Evolutionary conservation across 345 rosid species (phyloP).

Genomic region (Syzygium aromaticum): DNA sequence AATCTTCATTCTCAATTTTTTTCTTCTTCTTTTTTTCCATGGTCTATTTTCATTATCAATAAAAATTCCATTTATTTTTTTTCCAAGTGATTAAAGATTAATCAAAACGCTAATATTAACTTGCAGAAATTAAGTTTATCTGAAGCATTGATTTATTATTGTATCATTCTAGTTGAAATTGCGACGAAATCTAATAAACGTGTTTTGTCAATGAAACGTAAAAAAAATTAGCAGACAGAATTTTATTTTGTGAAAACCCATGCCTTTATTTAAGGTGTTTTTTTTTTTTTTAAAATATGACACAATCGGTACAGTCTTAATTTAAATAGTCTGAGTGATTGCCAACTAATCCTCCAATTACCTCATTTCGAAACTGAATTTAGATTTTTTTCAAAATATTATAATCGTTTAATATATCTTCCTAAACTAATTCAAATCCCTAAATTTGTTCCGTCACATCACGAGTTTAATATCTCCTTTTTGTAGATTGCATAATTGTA

Average conservation of each 20-base stretch:
- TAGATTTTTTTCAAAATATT: background rate
- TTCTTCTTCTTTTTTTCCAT: background rate
- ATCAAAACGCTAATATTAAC: background rate
- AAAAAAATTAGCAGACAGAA: background rate
- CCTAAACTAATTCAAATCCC: no score
- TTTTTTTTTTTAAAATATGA: background rate
- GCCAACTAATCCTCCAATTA: background rate
- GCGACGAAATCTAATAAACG: background rate
- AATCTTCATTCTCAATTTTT: no score
- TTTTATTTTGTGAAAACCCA: background rate
- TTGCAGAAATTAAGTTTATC: background rate
- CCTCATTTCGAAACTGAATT: background rate
- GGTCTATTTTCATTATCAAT: no score
- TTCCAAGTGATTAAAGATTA: no score
- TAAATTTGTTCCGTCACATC: background rate
- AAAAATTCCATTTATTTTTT: no score
- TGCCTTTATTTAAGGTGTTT: background rate
- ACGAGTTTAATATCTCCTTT: background rate
- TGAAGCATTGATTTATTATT: background rate
- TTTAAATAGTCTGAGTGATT: background rate
- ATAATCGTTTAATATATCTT: background rate
- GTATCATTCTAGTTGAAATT: background rate
- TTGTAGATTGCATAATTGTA: background rate
- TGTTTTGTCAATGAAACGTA: no score
- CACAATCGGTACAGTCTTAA: background rate